Base-by-base conservation (phyloP, 1,284 basidiomycete genomes). In the Grifola frondosa region DNA sequence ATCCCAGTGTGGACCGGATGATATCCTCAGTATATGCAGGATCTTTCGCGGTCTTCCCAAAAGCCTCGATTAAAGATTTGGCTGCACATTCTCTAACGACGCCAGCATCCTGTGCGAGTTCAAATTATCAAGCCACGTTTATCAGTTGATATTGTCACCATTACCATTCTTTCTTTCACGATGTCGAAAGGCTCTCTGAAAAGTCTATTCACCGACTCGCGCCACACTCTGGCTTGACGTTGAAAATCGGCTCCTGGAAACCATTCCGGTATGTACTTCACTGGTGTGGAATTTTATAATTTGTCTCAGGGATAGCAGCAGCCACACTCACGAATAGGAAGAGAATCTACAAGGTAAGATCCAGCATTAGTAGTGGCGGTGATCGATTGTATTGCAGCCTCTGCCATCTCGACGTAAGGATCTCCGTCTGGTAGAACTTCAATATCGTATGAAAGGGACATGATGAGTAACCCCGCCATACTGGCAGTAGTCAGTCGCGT, bases 241-340 rank as follows among this genome's bases (percentile, higher is more conserved):
- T 58, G 46, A 44, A 64, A 62, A 2, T 33, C 44, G 2, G 61
- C 60, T 12, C 60, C 59, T 0, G 60, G 61, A 35, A 59, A 53
- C 61, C 61, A 63, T 10, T 47, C 39, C 1, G 61, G 60, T 6
- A 61, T 26, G 25, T 58, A 33, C 36, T 32, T 46, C 7, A 46
- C 48, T 50, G 25, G n/a, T 4, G 21, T 10, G 13, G 6, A 33
- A 25, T 16, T n/a, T n/a, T n/a, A n/a, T n/a, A n/a, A n/a, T n/a
- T n/a, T n/a, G n/a, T n/a, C n/a, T 21, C n/a, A 20, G 33, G 12
- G 24, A 37, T 8, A 4, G 20, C 3, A 9, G 12, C n/a, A 5
- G 19, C 11, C 8, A 17, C 6, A 48, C 58, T 28, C 36, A 61
- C 60, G 31, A n/a, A 56, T 26, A 1, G 58, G 58, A 9, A 61